These are phyloP conservation scores for Sesbania bispinosa DNA, from an alignment of 306 rosid species.

Conservation along the genomic window DNA sequence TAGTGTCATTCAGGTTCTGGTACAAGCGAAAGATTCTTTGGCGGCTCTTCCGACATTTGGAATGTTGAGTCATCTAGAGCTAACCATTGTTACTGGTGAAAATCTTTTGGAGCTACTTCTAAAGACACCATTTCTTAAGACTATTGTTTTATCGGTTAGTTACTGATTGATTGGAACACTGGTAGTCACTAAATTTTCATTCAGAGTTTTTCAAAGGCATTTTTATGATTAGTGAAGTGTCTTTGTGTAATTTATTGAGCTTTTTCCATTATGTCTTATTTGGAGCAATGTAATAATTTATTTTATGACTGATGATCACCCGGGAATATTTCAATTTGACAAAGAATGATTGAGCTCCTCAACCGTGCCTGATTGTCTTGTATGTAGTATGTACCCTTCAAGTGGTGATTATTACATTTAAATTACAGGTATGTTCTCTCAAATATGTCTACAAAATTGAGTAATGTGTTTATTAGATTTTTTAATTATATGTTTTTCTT, in stretches of 20 bases:
- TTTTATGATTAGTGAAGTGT: too few relatives aligned
- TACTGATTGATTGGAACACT: background rate
- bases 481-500: too few relatives aligned
- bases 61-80: background rate
- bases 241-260: too few relatives aligned
- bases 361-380: background rate
- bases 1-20: background rate
- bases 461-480: too few relatives aligned
- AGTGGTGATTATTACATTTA: too few relatives aligned
- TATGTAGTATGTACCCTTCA: background rate
- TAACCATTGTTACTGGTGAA: background rate
- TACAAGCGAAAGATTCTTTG: background rate
- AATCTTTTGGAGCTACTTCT: background rate
- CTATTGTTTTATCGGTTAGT: background rate
- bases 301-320: background rate
- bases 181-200: background rate
- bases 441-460: too few relatives aligned
- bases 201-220: too few relatives aligned
- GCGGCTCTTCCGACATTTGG: background rate
- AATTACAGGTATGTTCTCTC: too few relatives aligned
- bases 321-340: background rate
- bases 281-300: background rate
- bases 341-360: background rate
- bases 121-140: background rate
- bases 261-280: too few relatives aligned